Conservation (phyloP, 352 stramenopile species). For the Lagenidium giganteum region DNA sequence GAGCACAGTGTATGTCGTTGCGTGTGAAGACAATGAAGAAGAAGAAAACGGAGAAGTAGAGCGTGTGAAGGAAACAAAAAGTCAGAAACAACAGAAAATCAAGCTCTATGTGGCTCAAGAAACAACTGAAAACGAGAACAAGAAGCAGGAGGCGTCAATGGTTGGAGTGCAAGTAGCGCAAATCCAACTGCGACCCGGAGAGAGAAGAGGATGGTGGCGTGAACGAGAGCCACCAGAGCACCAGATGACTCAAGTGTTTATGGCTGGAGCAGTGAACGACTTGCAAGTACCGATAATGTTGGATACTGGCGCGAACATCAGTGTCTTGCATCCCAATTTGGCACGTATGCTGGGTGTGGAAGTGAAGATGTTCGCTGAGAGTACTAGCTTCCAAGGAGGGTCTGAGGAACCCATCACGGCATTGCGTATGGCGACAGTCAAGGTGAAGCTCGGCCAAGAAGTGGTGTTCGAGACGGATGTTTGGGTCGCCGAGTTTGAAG, state of each 20-base stretch:
- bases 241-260: slow-evolving; percentile 5
- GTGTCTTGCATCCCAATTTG: slow-evolving; percentile 9
- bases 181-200: neutral
- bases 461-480: slow-evolving; percentile 14
- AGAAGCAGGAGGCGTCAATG: too few species aligned
- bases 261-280: slow-evolving; percentile 6
- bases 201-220: slow-evolving; percentile 1
- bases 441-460: slow-evolving; percentile 3
- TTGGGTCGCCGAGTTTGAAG: slow-evolving; percentile 17
- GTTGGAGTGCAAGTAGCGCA: neutral
- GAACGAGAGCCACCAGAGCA: slow-evolving; percentile 3
- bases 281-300: slow-evolving; percentile 11
- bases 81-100: too few species aligned
- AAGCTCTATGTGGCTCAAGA: too few species aligned
- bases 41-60: too few species aligned
- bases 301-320: slow-evolving; percentile 14
- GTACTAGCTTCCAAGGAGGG: slow-evolving; percentile 9
- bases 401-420: slow-evolving; percentile 5
- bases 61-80: too few species aligned
- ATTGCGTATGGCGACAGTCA: slow-evolving; percentile 2
- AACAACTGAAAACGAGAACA: too few species aligned
- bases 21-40: too few species aligned
- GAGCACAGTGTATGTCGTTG: too few species aligned
- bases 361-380: slow-evolving; percentile 9
- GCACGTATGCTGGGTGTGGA: slow-evolving; percentile 9